Evolutionary conservation across 805 yeast species (phyloP), one percentile per base, ranked within the genome.

Genomic region (Lipomyces yamanashiensis): DNA sequence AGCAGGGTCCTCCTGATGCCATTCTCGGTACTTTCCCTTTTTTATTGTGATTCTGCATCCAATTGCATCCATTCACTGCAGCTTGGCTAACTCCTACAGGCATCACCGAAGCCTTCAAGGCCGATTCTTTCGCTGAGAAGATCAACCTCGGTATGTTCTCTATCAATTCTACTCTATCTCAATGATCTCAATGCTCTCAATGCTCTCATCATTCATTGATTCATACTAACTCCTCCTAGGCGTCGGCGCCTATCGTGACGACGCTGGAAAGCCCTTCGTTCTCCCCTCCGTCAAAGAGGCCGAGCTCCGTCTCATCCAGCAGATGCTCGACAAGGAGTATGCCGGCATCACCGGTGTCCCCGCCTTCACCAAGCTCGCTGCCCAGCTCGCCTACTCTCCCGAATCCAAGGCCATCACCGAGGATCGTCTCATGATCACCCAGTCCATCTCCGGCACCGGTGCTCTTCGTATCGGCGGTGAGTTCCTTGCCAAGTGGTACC

Each of bases 381-480:
- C 86, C 71, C 78, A 83, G 71, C 86, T 91, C 72, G 81, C 93
- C 52, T 91, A 86, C 79, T 86, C 88, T 68, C 85, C 81, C 66
- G 89, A 89, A 45, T 79, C 82, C 44, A 74, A 82, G 63, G 82
- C 88, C 61, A 76, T 88, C 49, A 77, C 78, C 13, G 86, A 84
- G 56, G 82, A 83, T 61, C 82, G 96, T 71, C 83, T 92, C 47
- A 88, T 91, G 58, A 85, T 96, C 55, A 82, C 92, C 13, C 99
- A 93, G 79, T 88, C 98, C 62, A 82, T 93, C 66, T 88, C 96
- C 45, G 99, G 99, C 67, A 93, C 99, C 44, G 99, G 99, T 67
- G 93, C 98, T 2, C 80, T 92, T 66, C 86, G 96, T 70, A 87
- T 93, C 44, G 85, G 92, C 55, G 93, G 89, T 28, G 93, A 87